These are phyloP conservation scores for Pseudocercospora eumusae DNA, from an alignment of 2,329 filamentous ascomycete species.

Conservation along the genomic window DNA sequence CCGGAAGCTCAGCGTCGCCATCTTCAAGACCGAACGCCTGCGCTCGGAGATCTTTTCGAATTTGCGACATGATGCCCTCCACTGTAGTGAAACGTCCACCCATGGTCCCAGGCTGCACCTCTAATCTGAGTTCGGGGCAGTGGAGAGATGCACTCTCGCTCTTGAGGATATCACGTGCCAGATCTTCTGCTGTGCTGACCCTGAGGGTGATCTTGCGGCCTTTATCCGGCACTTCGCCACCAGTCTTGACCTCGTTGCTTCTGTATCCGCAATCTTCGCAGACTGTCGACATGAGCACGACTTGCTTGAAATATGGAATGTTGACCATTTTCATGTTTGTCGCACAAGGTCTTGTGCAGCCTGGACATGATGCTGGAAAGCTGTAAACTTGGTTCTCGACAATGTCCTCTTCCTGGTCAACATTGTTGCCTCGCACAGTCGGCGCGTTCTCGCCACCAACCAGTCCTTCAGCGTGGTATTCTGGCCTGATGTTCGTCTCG, in stretches of 20 bases:
- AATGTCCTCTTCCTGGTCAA: conserved; percentile 66
- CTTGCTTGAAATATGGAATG: conserved; percentile 97
- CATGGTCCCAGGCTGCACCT: conserved; percentile 88
- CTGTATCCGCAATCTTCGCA: conserved; percentile 88
- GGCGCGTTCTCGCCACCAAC: conserved; percentile 33
- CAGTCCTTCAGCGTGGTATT: conserved; percentile 53
- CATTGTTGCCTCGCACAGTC: conserved; percentile 42
- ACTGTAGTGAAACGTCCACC: conserved; percentile 96
- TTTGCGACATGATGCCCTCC: conserved; percentile 88
- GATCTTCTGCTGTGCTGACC: conserved; percentile 69
- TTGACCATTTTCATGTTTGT: conserved; percentile 99
- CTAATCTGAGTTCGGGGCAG: conserved; percentile 82
- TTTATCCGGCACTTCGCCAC: conserved; percentile 83
- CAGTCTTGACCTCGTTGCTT: conserved; percentile 96
- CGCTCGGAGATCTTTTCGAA: conserved; percentile 81
- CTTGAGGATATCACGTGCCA: conserved; percentile 92
- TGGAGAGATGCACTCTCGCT: conserved; percentile 86
- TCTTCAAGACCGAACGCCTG: conserved; percentile 81
- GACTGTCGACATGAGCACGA: conserved; percentile 90
- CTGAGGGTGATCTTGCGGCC: conserved; percentile 80
- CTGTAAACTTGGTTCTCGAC: conserved; percentile 89
- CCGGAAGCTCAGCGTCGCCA: conserved; percentile 44
- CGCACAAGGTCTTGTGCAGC: conserved; percentile 79
- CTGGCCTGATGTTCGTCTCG: conserved; percentile 57
- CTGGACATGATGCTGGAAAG: conserved; percentile 88